Base-by-base conservation (phyloP, 371 early-diverging fungal genomes). In the Mucor indicus region DNA sequence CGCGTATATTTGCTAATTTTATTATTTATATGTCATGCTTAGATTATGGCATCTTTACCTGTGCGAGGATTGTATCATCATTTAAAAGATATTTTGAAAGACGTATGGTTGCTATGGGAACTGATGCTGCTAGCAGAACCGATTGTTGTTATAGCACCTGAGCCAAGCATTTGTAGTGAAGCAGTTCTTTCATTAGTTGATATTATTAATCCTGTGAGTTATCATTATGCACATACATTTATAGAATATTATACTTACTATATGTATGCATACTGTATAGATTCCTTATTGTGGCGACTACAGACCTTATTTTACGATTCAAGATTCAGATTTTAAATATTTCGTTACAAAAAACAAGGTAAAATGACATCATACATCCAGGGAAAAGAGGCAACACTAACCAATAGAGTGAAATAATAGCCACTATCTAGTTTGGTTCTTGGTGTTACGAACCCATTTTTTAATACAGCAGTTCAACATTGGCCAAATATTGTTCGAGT, bases 261-360 rank as follows among this genome's bases (percentile, higher is more conserved):
- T 10, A n/a, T 11, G 13, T 33, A 13, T 15, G n/a, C n/a, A n/a
- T n/a, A n/a, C n/a, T n/a, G n/a, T n/a, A 33, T 33, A 87, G 84
- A 90, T 94, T 36, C 89, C 89, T 16, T 96, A 92, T 64, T 95
- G 95, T 49, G 97, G 96, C 17, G 96, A 96, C 64, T 95, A 83
- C 57, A 83, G 97, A 19, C 97, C 97, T 20, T 98, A 95, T 53
- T 91, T 96, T 50, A 98, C 98, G 0, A 91, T 98, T 38, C 96
- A 95, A 61, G 97, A 96, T 62, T 72, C 91, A 1, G 98, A 98
- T 60, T 89, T 94, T 52, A 84, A 85, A 50, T 64, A 75, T n/a
- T 79, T 88, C 52, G 83, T 85, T 5, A 83, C 72, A 44, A 81
- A 86, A 41, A 77, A 71, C 27, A 60, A 75, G 64, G 86, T 80